Percentiles rank a stretch among this genome's conserved stretches.
Evolutionary conservation across 805 yeast species (phyloP).

Genomic region (Lipomyces oligophaga): DNA sequence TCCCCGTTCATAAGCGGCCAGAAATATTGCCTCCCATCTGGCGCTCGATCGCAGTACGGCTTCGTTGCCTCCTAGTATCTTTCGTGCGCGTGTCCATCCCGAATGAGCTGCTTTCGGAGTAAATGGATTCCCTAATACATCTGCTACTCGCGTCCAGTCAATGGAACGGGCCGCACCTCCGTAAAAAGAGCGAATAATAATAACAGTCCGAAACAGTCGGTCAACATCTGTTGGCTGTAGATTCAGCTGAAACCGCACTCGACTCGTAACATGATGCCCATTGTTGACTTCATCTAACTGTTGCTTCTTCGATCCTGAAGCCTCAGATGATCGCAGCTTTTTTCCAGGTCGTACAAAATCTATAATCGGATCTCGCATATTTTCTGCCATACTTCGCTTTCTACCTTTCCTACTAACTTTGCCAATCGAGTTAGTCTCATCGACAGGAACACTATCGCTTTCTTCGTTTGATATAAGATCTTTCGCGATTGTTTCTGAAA

Average conservation of each 20-base stretch:
- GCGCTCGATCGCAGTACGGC: constrained; percentile 53
- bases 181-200: constrained; percentile 55
- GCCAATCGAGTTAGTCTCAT: no score
- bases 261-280: background rate
- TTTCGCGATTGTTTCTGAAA: no score
- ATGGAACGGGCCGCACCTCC: constrained; percentile 51
- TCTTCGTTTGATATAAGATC: no score
- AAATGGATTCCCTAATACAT: constrained; percentile 43
- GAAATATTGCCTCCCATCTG: constrained; percentile 64
- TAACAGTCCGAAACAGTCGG: constrained; percentile 57
- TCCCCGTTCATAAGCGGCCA: constrained; percentile 56
- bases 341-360: constrained; percentile 9
- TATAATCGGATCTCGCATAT: constrained; percentile 2
- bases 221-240: constrained; percentile 46
- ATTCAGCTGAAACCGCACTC: background rate
- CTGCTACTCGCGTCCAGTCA: constrained; percentile 61
- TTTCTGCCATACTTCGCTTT: background rate
- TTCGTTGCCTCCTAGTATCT: constrained; percentile 55
- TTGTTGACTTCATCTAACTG: constrained; percentile 4
- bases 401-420: background rate
- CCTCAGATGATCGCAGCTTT: constrained; percentile 2
- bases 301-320: constrained; percentile 5
- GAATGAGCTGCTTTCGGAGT: constrained; percentile 46
- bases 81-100: constrained; percentile 68
- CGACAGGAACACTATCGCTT: no score